Conservation (phyloP, 768 basidiomycete genomes). For the Termitomyces sp. region DNA sequence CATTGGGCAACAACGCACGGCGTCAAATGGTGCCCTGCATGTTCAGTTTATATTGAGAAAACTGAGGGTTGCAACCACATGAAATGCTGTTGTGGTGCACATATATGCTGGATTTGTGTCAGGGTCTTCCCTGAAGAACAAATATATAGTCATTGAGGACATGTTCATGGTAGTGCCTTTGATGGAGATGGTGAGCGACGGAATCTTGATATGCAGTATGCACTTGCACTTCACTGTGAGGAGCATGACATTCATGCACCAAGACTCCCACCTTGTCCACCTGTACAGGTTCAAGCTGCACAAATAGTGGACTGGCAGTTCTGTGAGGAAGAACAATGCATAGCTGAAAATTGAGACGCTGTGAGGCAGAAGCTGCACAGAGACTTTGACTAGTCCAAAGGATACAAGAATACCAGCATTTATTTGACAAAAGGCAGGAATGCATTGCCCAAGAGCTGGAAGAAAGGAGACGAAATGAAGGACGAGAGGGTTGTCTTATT, state of each 20-base stretch:
- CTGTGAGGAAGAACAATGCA: not conserved
- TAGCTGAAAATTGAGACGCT: not conserved
- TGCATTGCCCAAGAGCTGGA: not conserved
- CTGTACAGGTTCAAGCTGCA: not conserved
- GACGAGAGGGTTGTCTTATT: not conserved
- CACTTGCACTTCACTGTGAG: conserved; percentile 4
- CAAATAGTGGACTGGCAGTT: not conserved
- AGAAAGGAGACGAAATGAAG: not conserved
- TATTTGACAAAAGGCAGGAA: conserved; percentile 1
- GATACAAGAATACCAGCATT: conserved; percentile 1
- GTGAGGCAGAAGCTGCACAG: not conserved
- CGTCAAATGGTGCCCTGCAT: conserved; percentile 45
- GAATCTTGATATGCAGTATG: conserved; percentile 5
- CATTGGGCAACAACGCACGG: conserved; percentile 33
- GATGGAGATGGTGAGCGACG: conserved; percentile 11
- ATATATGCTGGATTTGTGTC: conserved; percentile 57
- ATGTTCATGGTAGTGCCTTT: conserved; percentile 12
- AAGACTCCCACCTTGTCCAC: not conserved
- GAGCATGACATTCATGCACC: not conserved
- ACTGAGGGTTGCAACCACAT: conserved; percentile 55
- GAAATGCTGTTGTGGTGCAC: conserved; percentile 44
- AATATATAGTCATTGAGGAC: conserved; percentile 9
- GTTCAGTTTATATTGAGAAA: conserved; percentile 43
- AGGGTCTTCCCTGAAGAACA: conserved; percentile 27
- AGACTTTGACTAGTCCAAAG: too few relatives aligned